A percentile compares a stretch with the other conserved stretches of the same genome.
Conservation (phyloP, 805 yeast species). For the Millerago galiae region DNA sequence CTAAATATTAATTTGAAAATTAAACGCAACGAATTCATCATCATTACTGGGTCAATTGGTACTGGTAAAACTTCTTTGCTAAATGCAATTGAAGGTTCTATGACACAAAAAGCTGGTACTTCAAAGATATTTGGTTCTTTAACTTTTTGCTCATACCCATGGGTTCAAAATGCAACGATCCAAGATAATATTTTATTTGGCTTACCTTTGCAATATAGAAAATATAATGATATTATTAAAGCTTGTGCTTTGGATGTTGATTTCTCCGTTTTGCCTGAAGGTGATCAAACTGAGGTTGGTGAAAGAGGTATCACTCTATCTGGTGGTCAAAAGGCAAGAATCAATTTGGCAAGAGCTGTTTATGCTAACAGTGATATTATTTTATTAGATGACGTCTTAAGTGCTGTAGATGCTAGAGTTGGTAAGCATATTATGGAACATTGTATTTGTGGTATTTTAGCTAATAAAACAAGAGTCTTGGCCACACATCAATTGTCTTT, state of each 20-base stretch:
- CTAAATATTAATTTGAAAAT: constrained; percentile 46
- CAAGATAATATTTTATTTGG: constrained; percentile 74
- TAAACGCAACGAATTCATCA: constrained; percentile 61
- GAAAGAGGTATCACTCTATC: constrained; percentile 80
- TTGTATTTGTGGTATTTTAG: constrained; percentile 56
- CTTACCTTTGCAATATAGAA: constrained; percentile 38
- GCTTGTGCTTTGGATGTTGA: constrained; percentile 68
- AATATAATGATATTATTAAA: constrained; percentile 47
- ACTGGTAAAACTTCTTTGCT: constrained; percentile 75
- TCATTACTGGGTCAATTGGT: constrained; percentile 76
- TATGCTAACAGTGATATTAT: constrained; percentile 63
- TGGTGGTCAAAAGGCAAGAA: constrained; percentile 88
- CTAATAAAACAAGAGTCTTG: constrained; percentile 57
- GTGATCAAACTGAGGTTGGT: constrained; percentile 76
- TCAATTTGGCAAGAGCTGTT: constrained; percentile 73
- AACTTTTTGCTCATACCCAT: constrained; percentile 58
- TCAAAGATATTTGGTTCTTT: constrained; percentile 48
- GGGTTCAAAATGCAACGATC: constrained; percentile 81
- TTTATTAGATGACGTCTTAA: constrained; percentile 69
- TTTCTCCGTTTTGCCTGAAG: constrained; percentile 60
- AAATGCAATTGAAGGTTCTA: constrained; percentile 64
- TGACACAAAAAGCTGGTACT: constrained; percentile 49
- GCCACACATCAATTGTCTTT: constrained; percentile 83
- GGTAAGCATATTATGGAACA: constrained; percentile 71
- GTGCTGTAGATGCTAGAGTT: constrained; percentile 84